Evolutionary conservation across 2,329 filamentous ascomycete genomes (phyloP), one percentile per base, ranked within the genome.

Genomic region (Neofusicoccum ribis): DNA sequence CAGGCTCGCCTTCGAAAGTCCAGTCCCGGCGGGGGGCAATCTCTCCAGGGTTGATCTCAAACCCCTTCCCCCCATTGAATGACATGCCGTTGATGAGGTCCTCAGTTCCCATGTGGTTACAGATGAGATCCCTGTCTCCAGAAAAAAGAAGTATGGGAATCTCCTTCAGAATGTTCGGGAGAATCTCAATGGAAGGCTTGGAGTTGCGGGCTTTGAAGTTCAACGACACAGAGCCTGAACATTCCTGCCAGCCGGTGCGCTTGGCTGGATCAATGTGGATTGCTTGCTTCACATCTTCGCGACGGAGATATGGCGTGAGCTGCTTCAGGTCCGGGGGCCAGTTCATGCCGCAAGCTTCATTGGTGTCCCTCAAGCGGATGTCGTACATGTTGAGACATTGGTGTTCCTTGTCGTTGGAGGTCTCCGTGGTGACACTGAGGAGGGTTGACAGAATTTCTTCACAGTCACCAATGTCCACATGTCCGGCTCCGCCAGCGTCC

Each of bases 321-420:
- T 85, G 75, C 52, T 79, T 78, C 72, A 99, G 83, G 79, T 99
- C 95, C 69, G 93, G 91, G 37, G 95, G 95, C 96, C 96, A 99
- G 80, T 93, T 94, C 93, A 97, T 97, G 70, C 95, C 95, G 77
- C 95, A 99, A 68, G 89, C 90, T 4, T 91, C 90, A 6, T 81
- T 81, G 14, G 41, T 60, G 77, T 99, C 95, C 68, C 84, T 88
- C 52, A 97, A 84, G 52, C 94, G 91, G 62, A 98, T 86, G 76
- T 99, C 95, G 78, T 99, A 99, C 92, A 98, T 97, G 80, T 99
- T 99, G 76, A 89, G 77, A 77, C 96, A 99, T 72, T 87, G 77
- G 17, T 77, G 72, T 47, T 85, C 76, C 58, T 84, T 82, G 64
- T 85, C 77, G 20, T 83, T 81, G 14, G 81, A 81, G 41, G 80